Evolutionary conservation across 306 rosid genomes (phyloP), one percentile per base, ranked within the genome.

Genomic region (Abrus pulchellus): DNA sequence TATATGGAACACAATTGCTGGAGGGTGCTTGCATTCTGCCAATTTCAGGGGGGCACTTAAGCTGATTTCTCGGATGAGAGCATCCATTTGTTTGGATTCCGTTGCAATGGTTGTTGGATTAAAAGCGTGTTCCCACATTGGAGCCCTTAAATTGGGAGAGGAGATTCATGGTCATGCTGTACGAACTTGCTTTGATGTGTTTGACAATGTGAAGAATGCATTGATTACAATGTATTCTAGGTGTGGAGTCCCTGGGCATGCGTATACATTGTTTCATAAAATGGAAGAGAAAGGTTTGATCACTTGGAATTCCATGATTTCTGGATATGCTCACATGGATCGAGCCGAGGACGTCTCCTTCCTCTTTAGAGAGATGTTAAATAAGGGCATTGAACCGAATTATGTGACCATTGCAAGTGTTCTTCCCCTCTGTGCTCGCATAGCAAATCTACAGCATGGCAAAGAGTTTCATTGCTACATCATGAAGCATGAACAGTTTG

Each of bases 211-310:
- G 4, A 88, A 72, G 71, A 91, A 93, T 86, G 90, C 93, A 29
- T 82, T 95, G 52, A 90, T 95, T 82, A 90, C 99, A 30, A 89
- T 95, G 99, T 95, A 95, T 90, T 88, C 97, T 68, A 88, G 97
- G 78, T 91, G 97, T 82, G 68, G 88, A 68, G 91, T 93, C 86
- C 92, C 93, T 20, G 77, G 34, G 12, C 92, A 60, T 80, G 97
- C 98, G 20, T 84, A 85, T 86, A 82, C 55, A 67, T 29, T 91
- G 80, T 95, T 95, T 76, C 84, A 62, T 43, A 69, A 53, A 66
- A 81, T 74, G 50, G 92, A 83, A 44, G 87, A 86, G 34, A 93
- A 86, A 76, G 80, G 89, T 79, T 54, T 85, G 81, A 79, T 91
- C 66, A 88, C 96, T 40, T 93, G 98, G 98, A 91, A 95, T 75